Base-by-base conservation (phyloP, 768 basidiomycete species). In the Mycena kentingensis region DNA sequence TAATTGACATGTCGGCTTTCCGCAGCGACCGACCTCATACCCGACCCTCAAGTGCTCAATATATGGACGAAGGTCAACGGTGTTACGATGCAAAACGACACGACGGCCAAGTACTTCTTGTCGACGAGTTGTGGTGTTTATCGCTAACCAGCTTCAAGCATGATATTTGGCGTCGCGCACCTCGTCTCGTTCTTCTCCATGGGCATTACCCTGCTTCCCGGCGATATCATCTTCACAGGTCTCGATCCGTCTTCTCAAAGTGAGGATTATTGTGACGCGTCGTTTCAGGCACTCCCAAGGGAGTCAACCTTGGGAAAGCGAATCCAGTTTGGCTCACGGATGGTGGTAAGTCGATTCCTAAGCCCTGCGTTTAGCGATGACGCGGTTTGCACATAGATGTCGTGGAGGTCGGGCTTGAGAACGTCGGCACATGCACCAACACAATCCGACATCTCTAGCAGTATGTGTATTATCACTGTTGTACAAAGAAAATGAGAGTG, bases 351-450 rank as follows among this genome's bases (percentile, higher is more conserved):
- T n/a, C n/a, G n/a, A n/a, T n/a, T n/a, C n/a, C n/a, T n/a, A n/a
- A n/a, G n/a, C n/a, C n/a, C n/a, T n/a, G n/a, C n/a, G n/a, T n/a
- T n/a, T n/a, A n/a, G n/a, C n/a, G n/a, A n/a, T n/a, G n/a, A n/a
- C n/a, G n/a, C n/a, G n/a, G n/a, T n/a, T n/a, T n/a, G n/a, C n/a
- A n/a, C n/a, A n/a, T n/a, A n/a, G n/a, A 66, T 56, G 60, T 63
- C 8, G 65, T 66, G 12, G 65, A 66, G 35, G 63, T 66, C 21
- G 65, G 65, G 4, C 32, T 66, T 50, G 63, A 63, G 37, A 63
- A 63, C 32, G 63, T 66, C 22, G 65, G 65, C 13, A 64, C 63
- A 22, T 66, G 65, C 34, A 65, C 62, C 16, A 65, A 65, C 48
- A 42, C 54, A 22, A 46, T 42, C 24, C 39, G 25, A 19, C 19